These are phyloP conservation scores for Colletotrichum tamarilloi DNA, from an alignment of 2,329 filamentous ascomycete species.

Conservation along the genomic window DNA sequence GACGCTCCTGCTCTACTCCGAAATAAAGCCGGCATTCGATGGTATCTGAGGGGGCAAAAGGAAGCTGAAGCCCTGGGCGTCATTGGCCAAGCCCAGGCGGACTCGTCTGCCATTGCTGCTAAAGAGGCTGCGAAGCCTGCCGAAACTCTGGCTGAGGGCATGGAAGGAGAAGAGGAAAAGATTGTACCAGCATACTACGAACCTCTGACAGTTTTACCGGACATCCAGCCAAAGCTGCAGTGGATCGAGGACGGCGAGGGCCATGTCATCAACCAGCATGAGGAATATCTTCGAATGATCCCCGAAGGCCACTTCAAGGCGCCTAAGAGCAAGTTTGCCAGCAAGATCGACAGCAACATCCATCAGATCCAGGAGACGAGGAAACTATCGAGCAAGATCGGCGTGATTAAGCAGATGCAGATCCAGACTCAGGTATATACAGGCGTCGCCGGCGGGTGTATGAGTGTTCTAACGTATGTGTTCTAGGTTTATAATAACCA, in stretches of 20 bases:
- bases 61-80: conserved; percentile 67
- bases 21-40: conserved; percentile 88
- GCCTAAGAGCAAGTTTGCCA: conserved; percentile 77
- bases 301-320: conserved; percentile 80
- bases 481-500: conserved; percentile 95
- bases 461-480: background rate
- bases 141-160: conserved; percentile 93
- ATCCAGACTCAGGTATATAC: conserved; percentile 86
- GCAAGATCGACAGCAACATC: conserved; percentile 90
- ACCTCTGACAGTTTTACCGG: conserved; percentile 84
- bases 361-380: conserved; percentile 96
- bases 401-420: conserved; percentile 99
- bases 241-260: conserved; percentile 94
- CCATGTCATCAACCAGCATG: conserved; percentile 86
- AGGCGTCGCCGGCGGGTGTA: background rate
- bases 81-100: conserved; percentile 47
- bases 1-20: conserved; percentile 90
- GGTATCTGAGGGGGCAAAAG: conserved; percentile 84
- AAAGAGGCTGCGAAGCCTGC: conserved; percentile 62
- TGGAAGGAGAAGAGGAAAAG: conserved; percentile 86
- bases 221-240: conserved; percentile 79
- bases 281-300: conserved; percentile 84
- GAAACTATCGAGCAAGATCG: conserved; percentile 95
- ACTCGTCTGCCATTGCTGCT: conserved; percentile 60
- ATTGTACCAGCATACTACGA: conserved; percentile 97